Percentiles rank a stretch among this genome's conserved stretches.
Conservation (phyloP, 257 asterid genomes). For the Linderniella brevidens region DNA sequence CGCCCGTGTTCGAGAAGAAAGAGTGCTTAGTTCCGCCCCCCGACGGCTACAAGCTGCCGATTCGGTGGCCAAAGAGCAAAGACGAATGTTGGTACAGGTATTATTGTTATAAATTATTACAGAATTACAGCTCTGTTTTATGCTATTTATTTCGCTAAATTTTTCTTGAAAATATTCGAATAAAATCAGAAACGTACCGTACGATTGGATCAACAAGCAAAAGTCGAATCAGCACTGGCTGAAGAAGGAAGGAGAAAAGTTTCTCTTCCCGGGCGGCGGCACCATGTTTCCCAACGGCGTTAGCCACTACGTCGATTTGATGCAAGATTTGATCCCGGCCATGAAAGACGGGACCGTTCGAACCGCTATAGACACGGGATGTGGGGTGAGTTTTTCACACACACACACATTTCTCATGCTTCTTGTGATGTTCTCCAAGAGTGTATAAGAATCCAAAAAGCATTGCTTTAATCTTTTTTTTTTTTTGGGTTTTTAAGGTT, state of each 20-base stretch:
- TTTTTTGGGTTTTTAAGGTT: constrained; percentile 32
- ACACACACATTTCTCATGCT: no score
- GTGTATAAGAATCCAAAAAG: neutral
- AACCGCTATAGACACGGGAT: constrained; percentile 96
- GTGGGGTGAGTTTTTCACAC: constrained; percentile 60
- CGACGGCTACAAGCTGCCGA: constrained; percentile 54
- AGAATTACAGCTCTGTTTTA: neutral
- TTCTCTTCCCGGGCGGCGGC: constrained; percentile 95
- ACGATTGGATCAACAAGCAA: constrained; percentile 91
- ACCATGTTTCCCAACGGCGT: constrained; percentile 98
- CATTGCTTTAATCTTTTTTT: neutral
- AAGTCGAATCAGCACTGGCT: constrained; percentile 97
- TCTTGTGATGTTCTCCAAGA: neutral
- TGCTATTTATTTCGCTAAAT: neutral
- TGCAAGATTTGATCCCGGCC: constrained; percentile 73
- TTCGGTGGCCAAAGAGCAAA: constrained; percentile 80
- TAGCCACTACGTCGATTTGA: constrained; percentile 61
- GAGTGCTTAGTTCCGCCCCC: constrained; percentile 83
- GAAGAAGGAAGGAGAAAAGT: constrained; percentile 84
- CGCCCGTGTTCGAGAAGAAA: constrained; percentile 54
- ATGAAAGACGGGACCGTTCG: constrained; percentile 85
- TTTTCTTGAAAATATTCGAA: neutral
- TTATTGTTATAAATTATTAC: constrained; percentile 2
- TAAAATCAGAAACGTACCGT: constrained; percentile 72
- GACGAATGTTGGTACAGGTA: constrained; percentile 88